phyloP scores from a whole-genome alignment of 2,329 filamentous ascomycete genomes.

The Cordyceps sp. region DNA sequence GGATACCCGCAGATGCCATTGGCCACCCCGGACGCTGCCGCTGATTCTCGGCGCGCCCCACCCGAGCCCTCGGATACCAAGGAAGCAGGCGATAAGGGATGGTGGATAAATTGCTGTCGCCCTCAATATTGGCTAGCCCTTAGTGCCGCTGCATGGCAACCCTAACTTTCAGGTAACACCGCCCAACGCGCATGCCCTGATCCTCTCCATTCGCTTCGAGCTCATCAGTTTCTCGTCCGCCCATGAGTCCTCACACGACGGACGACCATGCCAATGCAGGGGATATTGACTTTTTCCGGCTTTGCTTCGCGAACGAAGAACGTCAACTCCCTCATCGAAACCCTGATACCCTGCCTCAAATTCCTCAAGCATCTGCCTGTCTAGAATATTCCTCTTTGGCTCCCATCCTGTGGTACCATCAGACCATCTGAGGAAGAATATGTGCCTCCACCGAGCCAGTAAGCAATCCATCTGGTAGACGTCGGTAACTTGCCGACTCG shows the following conservation, averaged over 20 bases:
- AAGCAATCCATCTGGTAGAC: background rate
- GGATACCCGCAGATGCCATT: too few relatives aligned
- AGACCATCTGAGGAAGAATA: background rate
- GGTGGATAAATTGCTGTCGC: too few relatives aligned
- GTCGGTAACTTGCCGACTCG: background rate
- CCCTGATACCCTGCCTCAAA: conserved; percentile 3
- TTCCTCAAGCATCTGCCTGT: conserved; percentile 2
- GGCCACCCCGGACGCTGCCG: too few relatives aligned
- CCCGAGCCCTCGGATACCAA: too few relatives aligned
- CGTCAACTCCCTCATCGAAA: conserved; percentile 1
- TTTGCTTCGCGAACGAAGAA: conserved; percentile 1
- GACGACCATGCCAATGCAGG: conserved; percentile 3
- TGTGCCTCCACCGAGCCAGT: background rate
- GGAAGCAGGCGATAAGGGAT: too few relatives aligned
- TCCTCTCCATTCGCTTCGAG: background rate
- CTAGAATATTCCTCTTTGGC: conserved; percentile 1
- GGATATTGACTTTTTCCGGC: conserved; percentile 1
- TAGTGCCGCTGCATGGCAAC: background rate
- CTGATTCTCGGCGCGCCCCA: too few relatives aligned
- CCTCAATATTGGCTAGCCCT: background rate
- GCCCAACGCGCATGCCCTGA: background rate
- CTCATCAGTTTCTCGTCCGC: conserved; percentile 1
- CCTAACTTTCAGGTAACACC: background rate
- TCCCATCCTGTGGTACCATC: background rate
- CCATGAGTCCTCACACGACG: conserved; percentile 2